phyloP scores from a whole-genome alignment of 2,329 filamentous ascomycete genomes.

The Clarireedia monteithiana region DNA sequence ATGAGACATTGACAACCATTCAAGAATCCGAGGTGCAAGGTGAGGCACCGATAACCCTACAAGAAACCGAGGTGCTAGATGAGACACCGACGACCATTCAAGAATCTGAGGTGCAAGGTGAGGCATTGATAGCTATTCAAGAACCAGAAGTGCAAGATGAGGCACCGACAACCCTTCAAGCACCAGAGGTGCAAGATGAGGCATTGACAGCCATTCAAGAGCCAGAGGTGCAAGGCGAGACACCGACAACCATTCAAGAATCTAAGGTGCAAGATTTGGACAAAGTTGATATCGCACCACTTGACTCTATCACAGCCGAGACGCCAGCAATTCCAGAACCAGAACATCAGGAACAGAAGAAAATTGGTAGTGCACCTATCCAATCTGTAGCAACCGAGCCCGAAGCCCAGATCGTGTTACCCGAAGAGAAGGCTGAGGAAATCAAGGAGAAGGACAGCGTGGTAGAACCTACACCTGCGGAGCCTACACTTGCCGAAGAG shows the following conservation, averaged over 20 bases:
- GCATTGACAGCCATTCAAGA: too few relatives aligned
- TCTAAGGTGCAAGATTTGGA: too few relatives aligned
- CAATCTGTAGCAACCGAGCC: background rate
- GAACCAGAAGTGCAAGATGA: too few relatives aligned
- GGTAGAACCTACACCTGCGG: background rate
- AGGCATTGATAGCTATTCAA: too few relatives aligned
- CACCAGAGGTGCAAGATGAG: too few relatives aligned
- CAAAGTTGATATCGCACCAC: too few relatives aligned
- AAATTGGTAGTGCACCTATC: background rate
- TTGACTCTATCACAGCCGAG: too few relatives aligned
- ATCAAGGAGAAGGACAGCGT: background rate
- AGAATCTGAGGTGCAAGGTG: too few relatives aligned
- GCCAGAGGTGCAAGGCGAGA: too few relatives aligned
- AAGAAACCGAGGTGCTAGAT: background rate
- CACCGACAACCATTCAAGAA: too few relatives aligned
- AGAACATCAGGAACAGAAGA: background rate
- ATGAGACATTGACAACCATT: background rate
- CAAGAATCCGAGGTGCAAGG: background rate
- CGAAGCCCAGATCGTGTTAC: background rate
- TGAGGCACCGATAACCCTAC: background rate
- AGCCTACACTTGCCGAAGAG: background rate
- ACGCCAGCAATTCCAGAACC: background rate
- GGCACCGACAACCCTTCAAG: too few relatives aligned
- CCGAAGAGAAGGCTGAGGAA: background rate
- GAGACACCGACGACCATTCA: too few relatives aligned